Percentiles rank a stretch among this genome's conserved stretches.
These are phyloP conservation scores for Lentinus tigrinus DNA, from an alignment of 768 basidiomycete species.

Conservation along the genomic window DNA sequence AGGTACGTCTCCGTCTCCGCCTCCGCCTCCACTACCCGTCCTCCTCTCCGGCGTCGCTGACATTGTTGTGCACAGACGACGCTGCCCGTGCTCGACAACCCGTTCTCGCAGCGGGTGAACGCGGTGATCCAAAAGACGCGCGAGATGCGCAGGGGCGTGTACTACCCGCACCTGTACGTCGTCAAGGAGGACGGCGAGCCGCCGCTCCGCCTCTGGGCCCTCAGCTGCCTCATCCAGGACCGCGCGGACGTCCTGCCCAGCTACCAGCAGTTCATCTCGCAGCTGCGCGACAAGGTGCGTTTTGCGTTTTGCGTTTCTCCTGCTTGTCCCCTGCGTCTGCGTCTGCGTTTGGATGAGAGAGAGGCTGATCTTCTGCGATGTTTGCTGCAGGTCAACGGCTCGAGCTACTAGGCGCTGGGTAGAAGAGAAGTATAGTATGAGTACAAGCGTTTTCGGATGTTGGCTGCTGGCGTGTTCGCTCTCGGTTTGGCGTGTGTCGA, in stretches of 20 bases:
- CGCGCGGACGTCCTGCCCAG: constrained; percentile 92
- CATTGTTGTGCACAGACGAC: constrained; percentile 55
- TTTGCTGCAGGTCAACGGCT: constrained; percentile 22
- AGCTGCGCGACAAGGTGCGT: constrained; percentile 85
- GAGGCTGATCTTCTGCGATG: background rate
- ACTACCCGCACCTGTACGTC: constrained; percentile 91
- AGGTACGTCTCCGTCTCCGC: constrained; percentile 46
- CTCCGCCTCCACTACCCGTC: no score
- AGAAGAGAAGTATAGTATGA: constrained; percentile 11
- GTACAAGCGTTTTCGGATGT: no score
- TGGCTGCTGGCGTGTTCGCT: constrained; percentile 1
- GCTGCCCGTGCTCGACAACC: constrained; percentile 86
- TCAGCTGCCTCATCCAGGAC: constrained; percentile 93
- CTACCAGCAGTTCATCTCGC: constrained; percentile 91
- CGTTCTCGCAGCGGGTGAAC: constrained; percentile 94
- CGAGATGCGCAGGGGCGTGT: constrained; percentile 89
- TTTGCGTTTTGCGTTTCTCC: background rate
- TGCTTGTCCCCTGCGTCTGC: background rate
- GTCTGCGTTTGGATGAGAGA: background rate
- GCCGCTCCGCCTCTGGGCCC: constrained; percentile 90
- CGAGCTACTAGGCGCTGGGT: constrained; percentile 19
- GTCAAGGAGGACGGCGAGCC: constrained; percentile 99
- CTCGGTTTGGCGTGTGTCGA: constrained; percentile 8
- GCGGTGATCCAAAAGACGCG: constrained; percentile 92
- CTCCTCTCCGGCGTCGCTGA: no score